Evolutionary conservation across 208 protist genomes (phyloP), one percentile per base, ranked within the genome.

Genomic region (Phytomonas sp.): DNA sequence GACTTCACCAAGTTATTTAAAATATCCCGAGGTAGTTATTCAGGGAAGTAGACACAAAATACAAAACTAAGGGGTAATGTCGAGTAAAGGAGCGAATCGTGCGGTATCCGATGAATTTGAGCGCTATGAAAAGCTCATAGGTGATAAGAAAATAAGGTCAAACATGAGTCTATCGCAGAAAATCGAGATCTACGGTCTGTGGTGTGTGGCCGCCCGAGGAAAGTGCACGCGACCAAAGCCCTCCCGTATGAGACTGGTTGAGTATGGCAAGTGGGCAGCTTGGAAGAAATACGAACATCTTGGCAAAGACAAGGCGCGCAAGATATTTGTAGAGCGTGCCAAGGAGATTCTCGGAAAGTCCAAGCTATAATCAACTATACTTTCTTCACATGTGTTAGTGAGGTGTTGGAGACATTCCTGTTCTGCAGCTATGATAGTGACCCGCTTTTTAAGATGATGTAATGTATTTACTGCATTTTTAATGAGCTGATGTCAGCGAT

Each of bases 121-220:
- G 53, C 73, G 75, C 32, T 87, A 76, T 46, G 76, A 72, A 62
- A 84, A 86, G 70, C 32, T 79, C 0, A 56, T 82, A 26, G 71
- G 51, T 9, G 62, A 71, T 51, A 66, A 43, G 20, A 65, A 73
- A 28, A 46, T 78, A 60, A 78, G 77, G 60, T 78, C 79, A 53
- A 83, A 79, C 28, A 76, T 96, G 77, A 84, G 71, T 37, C 73
- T 92, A 28, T 31, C 71, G 31, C 78, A 83, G 61, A 96, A 96
- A 74, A 85, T 92, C 1, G 79, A 90, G 72, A 82, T 96, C 72
- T 96, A 96, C 66, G 91, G 88, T 0, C 72, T 96, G 67, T 96
- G 85, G 85, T 89, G 88, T 64, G 85, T 92, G 32, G 87, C 83
- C 17, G 85, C 70, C 51, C 79, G 80, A 43, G 91, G 84, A 1